Base-by-base conservation (phyloP, 1,284 basidiomycete genomes). In the Leccinum huronense region DNA sequence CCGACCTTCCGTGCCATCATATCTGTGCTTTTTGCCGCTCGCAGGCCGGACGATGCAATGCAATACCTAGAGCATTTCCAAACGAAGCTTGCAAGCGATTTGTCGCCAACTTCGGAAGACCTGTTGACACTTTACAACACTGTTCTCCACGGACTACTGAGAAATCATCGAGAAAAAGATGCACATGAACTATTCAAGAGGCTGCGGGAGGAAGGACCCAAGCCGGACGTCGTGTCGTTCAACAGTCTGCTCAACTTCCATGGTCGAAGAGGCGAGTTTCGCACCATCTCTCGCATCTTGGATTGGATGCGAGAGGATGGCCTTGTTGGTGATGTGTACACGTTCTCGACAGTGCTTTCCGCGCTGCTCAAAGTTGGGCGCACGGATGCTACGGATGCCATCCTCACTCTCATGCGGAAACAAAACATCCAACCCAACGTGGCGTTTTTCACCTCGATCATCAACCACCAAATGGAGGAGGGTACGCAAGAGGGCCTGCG, bases 341-440 rank as follows among this genome's bases (percentile, higher is more conserved):
- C 89, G 0, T 95, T 88, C 74, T 91, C 93, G 3, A 91, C 87
- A 3, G 82, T 95, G 33, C 85, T 95, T 11, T 85, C 88, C 30
- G 89, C 90, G 1, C 74, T 95, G 63, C 82, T 91, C 38, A 86
- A 85, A 67, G 83, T 84, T 7, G 84, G 86, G n/a, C 82, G 86
- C 59, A 76, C 83, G 34, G 87, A 94, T 68, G 87, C 91, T 3
- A 82, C 85, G 3, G 80, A 83, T 40, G 78, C 84, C 45, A 82
- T 92, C 23, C 75, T 93, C 48, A 78, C 80, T 57, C 79, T 90
- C 62, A 95, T 95, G 93, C 76, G 80, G 66, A 84, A 84, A 70
- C 86, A 90, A 64, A 89, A 88, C n/a, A 78, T 94, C 36, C 73
- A 84, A 67, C 86, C 91, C 27, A 93, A 89, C 67, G 85, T 88